Evolutionary conservation across 2,329 filamentous ascomycete species (phyloP).

Genomic region (Exophiala lecanii-corni): DNA sequence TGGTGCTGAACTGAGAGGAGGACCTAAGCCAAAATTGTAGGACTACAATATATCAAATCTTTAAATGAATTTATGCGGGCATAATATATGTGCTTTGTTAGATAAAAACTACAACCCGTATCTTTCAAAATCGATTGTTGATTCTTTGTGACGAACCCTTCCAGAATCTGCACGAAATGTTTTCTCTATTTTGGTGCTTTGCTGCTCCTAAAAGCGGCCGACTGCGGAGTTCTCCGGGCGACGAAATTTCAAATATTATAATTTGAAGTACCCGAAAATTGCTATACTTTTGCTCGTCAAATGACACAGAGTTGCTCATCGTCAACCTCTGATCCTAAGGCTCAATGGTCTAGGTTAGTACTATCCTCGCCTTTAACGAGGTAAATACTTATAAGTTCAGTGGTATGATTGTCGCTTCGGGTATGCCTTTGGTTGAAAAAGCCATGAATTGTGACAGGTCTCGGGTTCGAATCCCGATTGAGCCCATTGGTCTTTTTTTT

Average conservation of each 20-base stretch:
- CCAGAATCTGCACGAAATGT: too few species aligned
- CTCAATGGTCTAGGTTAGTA: constrained; percentile 32
- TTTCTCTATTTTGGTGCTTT: too few species aligned
- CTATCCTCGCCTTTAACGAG: background rate
- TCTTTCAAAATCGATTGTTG: too few species aligned
- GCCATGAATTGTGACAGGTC: constrained; percentile 34
- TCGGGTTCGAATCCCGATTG: constrained; percentile 37
- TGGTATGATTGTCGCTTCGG: constrained; percentile 40
- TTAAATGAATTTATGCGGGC: too few species aligned
- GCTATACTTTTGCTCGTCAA: constrained; percentile 12
- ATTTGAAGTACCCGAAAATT: background rate
- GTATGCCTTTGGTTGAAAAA: constrained; percentile 28
- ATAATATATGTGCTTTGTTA: too few species aligned
- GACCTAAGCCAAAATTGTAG: constrained; percentile 22
- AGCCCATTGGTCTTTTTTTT: constrained; percentile 26
- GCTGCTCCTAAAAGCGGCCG: background rate
- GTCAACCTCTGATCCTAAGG: constrained; percentile 4
- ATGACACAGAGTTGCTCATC: constrained; percentile 5
- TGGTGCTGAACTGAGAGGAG: constrained; percentile 62
- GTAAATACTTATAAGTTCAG: background rate
- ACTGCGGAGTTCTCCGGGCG: background rate
- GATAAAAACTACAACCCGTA: too few species aligned
- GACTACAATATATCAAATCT: too few species aligned
- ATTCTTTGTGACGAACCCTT: too few species aligned
- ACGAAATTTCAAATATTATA: constrained; percentile 1